Evolutionary conservation across 495 filamentous ascomycete species (phyloP).

Genomic region (Neurospora sp.): DNA sequence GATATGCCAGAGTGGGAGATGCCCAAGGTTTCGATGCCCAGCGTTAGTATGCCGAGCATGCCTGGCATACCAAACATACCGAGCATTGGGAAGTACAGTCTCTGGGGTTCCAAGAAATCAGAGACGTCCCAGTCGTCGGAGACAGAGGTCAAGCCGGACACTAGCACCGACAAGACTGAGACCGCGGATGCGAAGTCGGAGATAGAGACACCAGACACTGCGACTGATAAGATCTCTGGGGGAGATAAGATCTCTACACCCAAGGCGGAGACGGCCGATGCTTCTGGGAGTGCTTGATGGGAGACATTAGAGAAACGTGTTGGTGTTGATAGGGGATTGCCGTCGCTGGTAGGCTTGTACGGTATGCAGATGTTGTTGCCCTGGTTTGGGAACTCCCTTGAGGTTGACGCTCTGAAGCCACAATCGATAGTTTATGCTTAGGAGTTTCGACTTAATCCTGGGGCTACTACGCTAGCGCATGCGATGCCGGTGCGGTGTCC

Average conservation of each 20-base stretch:
- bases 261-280: not conserved
- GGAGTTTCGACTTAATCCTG: not conserved
- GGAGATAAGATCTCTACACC: not conserved
- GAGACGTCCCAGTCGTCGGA: not conserved
- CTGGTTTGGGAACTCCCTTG: not conserved
- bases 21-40: conserved; percentile 19
- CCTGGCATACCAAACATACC: conserved; percentile 15
- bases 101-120: conserved; percentile 11
- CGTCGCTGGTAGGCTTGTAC: not conserved
- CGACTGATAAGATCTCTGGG: not conserved
- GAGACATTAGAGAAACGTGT: not conserved
- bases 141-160: not conserved
- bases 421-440: not conserved
- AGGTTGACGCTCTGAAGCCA: not conserved
- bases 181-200: not conserved
- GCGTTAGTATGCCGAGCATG: conserved; percentile 15
- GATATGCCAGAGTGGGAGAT: conserved; percentile 17
- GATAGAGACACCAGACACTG: not conserved
- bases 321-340: not conserved
- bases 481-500: not conserved
- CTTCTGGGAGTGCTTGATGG: not conserved
- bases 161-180: not conserved
- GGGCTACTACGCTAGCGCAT: not conserved
- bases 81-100: conserved; percentile 8
- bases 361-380: not conserved